Percentiles rank a stretch among this genome's conserved stretches.
Evolutionary conservation across 352 stramenopile genomes (phyloP).

Genomic region (Globisporangium lucens): DNA sequence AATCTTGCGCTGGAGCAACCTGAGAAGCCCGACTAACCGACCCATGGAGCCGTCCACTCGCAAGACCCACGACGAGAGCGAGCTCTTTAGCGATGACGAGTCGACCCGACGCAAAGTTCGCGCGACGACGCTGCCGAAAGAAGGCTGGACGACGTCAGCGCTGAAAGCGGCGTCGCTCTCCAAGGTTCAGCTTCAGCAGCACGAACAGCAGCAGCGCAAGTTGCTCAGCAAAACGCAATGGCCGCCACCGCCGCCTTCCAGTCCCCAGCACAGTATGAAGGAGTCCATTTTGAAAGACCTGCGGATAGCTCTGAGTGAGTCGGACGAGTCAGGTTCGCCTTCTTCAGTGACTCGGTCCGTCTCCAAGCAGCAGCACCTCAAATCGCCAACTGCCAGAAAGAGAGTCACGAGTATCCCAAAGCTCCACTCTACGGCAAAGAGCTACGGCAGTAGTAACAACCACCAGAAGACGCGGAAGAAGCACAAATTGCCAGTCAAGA

Average conservation of each 20-base stretch:
- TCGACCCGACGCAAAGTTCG: background rate
- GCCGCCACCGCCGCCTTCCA: background rate
- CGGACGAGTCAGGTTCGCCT: background rate
- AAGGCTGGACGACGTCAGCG: background rate
- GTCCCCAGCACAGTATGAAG: slow-evolving; percentile 9
- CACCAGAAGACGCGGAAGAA: background rate
- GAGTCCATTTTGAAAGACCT: slow-evolving; percentile 8
- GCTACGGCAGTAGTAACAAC: slow-evolving; percentile 5
- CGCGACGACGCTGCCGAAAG: background rate
- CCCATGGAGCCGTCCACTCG: slow-evolving; percentile 4
- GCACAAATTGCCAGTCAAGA: slow-evolving; percentile 11
- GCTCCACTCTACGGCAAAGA: slow-evolving; percentile 14
- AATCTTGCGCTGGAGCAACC: background rate
- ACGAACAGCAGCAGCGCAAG: background rate
- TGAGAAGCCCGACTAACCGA: background rate
- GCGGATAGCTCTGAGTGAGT: background rate
- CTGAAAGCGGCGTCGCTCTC: slow-evolving; percentile 5
- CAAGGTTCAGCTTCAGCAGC: background rate
- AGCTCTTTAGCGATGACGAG: slow-evolving; percentile 15
- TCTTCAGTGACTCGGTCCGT: background rate
- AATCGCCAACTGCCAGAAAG: background rate
- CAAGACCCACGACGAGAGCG: slow-evolving; percentile 2
- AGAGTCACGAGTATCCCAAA: slow-evolving; percentile 24
- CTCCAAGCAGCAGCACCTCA: background rate
- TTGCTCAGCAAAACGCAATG: background rate